Base-by-base conservation (phyloP, 768 basidiomycete genomes). In the Phlebiopsis flavidoalba region DNA sequence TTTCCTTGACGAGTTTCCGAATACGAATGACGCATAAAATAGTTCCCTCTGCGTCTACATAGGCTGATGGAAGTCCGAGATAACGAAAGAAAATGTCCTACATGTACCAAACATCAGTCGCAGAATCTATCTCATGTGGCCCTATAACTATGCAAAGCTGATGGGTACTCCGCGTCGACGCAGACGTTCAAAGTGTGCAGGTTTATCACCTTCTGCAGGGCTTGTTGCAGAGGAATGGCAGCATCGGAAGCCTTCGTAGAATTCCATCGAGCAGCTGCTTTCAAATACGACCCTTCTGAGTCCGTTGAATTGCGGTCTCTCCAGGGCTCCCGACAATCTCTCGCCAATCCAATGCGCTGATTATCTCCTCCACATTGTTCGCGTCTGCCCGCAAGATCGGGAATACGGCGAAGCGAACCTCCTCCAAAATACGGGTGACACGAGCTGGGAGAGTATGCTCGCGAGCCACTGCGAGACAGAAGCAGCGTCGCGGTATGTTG, bases 141-240 rank as follows among this genome's bases (percentile, higher is more conserved):
- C n/a, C 26, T 31, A 31, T 31, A 31, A 3, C 6, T 2, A 31
- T 6, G 26, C 6, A 6, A 31, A 31, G 6, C 6, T 3, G 3
- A 43, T 43, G 12, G 3, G 2, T 17, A 43, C 40, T 2, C 12
- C 11, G 40, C 40, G 40, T 17, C 10, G 11, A 3, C 10, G 2
- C 40, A 43, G 40, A 12, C 40, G 3, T 17, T 3, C 40, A 17
- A 43, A 43, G 40, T 43, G 10, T 12, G 11, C 8, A 8, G 19
- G 60, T n/a, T n/a, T 8, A 83, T 69, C 24, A 62, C 43, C 43
- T 37, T 54, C 17, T 46, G 36, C 52, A 62, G 40, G 40, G 53
- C 8, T 31, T 49, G 57, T 15, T 37, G 46, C 14, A 62, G 51
- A 31, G 56, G n/a, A 4, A 54, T 54, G 22, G 58, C 58, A 5